Conservation (phyloP, 768 basidiomycete species). For the Lactarius hengduanensis region DNA sequence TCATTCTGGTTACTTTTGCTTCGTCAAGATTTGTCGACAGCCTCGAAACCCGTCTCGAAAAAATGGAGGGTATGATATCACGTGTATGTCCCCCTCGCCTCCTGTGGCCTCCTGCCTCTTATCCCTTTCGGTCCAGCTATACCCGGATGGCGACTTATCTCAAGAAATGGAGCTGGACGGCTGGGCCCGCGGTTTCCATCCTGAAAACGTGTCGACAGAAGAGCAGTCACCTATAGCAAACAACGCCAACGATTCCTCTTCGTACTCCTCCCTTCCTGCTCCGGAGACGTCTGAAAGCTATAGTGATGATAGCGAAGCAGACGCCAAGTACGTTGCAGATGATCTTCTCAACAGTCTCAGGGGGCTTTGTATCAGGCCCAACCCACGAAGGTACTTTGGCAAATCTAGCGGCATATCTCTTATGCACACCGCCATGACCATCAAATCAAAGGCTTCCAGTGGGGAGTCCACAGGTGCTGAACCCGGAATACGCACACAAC, state of each 20-base stretch:
- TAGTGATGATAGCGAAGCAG: slow-evolving; percentile 15
- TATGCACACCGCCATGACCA: slow-evolving; percentile 16
- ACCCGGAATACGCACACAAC: background rate
- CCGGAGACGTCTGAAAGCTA: background rate
- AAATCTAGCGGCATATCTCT: slow-evolving; percentile 26
- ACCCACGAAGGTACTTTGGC: slow-evolving; percentile 25
- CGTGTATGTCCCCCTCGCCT: slow-evolving; percentile 15
- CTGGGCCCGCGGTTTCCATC: slow-evolving; percentile 23
- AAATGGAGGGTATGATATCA: slow-evolving; percentile 28
- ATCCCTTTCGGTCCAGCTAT: slow-evolving; percentile 6
- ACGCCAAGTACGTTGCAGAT: background rate
- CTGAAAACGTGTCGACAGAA: slow-evolving; percentile 1
- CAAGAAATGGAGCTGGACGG: slow-evolving; percentile 27
- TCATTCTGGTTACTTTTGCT: background rate
- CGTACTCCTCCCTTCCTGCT: background rate
- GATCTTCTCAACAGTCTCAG: background rate
- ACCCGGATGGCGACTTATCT: slow-evolving; percentile 28
- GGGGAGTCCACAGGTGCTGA: background rate
- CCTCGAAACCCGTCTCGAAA: slow-evolving; percentile 28
- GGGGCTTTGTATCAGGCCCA: slow-evolving; percentile 11
- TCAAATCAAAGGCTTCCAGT: slow-evolving; percentile 15
- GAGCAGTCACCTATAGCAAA: background rate
- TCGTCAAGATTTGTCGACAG: slow-evolving; percentile 25
- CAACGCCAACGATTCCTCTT: background rate
- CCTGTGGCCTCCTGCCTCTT: background rate